Evolutionary conservation across 129 eudicot species (phyloP).

Genomic region (Chrysanthemum makinoi): DNA sequence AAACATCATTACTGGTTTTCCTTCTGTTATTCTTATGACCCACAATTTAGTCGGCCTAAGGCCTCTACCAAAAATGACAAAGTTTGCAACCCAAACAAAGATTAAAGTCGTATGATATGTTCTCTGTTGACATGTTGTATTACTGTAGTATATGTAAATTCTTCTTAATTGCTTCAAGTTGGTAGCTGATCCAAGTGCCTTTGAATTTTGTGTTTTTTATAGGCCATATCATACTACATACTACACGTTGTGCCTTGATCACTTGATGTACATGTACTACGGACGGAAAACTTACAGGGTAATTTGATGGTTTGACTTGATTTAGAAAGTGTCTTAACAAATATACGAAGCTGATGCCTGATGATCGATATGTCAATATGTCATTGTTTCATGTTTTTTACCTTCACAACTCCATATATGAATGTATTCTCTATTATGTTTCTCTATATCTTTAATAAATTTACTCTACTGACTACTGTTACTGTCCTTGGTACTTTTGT

Average conservation of each 20-base stretch:
- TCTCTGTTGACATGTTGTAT: not conserved
- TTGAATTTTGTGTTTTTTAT: no score
- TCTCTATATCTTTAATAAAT: not conserved
- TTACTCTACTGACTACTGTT: not conserved
- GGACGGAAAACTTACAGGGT: not conserved
- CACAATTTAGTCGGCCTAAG: no score
- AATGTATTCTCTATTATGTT: not conserved
- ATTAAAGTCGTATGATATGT: no score
- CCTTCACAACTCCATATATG: not conserved
- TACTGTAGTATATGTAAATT: not conserved
- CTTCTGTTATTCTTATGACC: no score
- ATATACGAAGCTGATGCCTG: not conserved
- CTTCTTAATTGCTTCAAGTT: no score
- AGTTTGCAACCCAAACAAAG: no score
- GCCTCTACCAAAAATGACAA: no score
- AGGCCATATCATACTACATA: not conserved
- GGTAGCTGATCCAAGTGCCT: no score
- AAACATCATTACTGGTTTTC: no score
- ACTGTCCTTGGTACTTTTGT: not conserved
- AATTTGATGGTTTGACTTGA: not conserved
- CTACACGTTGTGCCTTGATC: not conserved
- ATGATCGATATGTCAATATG: not conserved
- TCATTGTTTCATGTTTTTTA: not conserved
- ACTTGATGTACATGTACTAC: not conserved
- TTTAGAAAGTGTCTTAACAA: not conserved